Conservation (phyloP, 2,329 filamentous ascomycete genomes). For the Stylonectria norvegica region DNA sequence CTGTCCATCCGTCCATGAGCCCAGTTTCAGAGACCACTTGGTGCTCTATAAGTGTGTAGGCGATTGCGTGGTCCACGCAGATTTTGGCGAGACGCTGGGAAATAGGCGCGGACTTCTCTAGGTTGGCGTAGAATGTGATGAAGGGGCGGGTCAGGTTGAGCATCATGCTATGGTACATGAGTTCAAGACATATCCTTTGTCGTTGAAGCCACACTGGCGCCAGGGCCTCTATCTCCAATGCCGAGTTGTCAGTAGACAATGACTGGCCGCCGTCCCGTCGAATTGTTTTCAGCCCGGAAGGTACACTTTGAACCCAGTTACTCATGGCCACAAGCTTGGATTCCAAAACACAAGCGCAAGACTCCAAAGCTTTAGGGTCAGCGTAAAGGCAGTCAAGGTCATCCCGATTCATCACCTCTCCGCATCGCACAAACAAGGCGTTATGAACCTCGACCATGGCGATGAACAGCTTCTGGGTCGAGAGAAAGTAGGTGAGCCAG, state of each 20-base stretch:
- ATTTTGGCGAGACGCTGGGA: constrained; percentile 15
- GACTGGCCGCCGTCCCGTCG: constrained; percentile 29
- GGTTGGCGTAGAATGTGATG: constrained; percentile 31
- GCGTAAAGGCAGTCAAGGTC: constrained; percentile 13
- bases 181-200: constrained; percentile 38
- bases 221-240: constrained; percentile 24
- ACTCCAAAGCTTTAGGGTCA: constrained; percentile 15
- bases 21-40: constrained; percentile 20
- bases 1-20: constrained; percentile 26
- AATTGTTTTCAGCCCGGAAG: constrained; percentile 33
- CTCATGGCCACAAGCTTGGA: constrained; percentile 30
- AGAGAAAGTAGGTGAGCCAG: constrained; percentile 21
- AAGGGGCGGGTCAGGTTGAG: constrained; percentile 39
- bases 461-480: constrained; percentile 12
- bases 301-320: constrained; percentile 30
- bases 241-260: constrained; percentile 34
- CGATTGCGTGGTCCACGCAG: constrained; percentile 22
- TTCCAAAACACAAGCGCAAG: constrained; percentile 14
- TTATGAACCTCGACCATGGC: constrained; percentile 25
- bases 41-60: constrained; percentile 22
- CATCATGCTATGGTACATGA: constrained; percentile 38
- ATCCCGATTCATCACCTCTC: constrained; percentile 4
- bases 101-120: constrained; percentile 10
- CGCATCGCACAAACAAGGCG: constrained; percentile 23
- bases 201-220: constrained; percentile 40